Evolutionary conservation across 2,329 filamentous ascomycete genomes (phyloP), one percentile per base, ranked within the genome.

Genomic region (Microdochium paspali): DNA sequence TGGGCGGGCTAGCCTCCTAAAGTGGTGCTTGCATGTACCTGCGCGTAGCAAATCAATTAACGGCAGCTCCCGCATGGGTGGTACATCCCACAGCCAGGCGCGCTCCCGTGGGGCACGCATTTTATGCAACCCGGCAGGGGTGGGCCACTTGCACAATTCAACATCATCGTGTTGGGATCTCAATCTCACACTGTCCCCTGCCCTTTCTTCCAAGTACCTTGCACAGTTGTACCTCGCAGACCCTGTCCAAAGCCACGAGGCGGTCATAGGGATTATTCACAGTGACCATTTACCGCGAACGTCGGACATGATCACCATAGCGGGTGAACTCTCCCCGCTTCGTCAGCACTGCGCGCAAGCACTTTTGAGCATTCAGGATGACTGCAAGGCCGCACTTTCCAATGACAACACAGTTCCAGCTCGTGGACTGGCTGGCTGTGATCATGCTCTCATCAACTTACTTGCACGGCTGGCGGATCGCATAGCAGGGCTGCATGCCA

Each of bases 391-490:
- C 4, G 42, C 55, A 46, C 39, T 56, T 35, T 48, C 50, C 7
- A n/a, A 6, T 4, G 35, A 40, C n/a, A 40, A 9, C 15, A 4
- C 18, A 10, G 12, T n/a, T 12, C 18, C 35, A 21, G 18, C 6
- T 15, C 6, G 9, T 21, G 18, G 15, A 21, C 45, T 61, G 31
- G 51, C 44, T 18, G 56, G 53, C 20, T 61, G 58, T 28, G 57
- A 55, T 10, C 49, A 35, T 20, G 58, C 58, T 28, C 47, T 61
- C 15, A 46, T 61, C 47, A 51, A 56, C 31, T 51, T 61, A 10
- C 56, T 61, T 30, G 56, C 48, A 18, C 56, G 58, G 28, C 57
- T 60, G 47, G 57, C 57, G 15, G 20, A 26, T 28, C 49, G 48
- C 24, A 5, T 21, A 20, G 15, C 15, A 20, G 18, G 4, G 18